Conservation (phyloP, 2,329 filamentous ascomycete species). For the Madurella fahalii region DNA sequence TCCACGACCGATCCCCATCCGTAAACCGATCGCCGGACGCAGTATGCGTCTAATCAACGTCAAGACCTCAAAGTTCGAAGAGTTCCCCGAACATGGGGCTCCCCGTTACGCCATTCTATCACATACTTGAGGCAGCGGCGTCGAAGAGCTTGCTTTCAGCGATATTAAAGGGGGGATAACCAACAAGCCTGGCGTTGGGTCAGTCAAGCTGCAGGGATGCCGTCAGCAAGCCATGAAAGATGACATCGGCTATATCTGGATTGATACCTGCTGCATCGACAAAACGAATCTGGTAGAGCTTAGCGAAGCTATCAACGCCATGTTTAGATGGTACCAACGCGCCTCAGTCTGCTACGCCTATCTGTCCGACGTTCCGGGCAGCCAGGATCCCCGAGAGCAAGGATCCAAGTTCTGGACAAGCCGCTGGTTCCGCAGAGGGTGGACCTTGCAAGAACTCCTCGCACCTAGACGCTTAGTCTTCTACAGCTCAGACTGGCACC, state of each 20-base stretch:
- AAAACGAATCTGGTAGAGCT: conserved; percentile 2
- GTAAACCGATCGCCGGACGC: no score
- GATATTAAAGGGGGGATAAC: not conserved
- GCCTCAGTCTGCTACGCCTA: conserved; percentile 5
- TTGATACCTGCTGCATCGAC: conserved; percentile 10
- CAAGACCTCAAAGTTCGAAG: not conserved
- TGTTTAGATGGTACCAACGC: conserved; percentile 7
- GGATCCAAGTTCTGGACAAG: not conserved
- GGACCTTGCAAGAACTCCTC: conserved; percentile 12
- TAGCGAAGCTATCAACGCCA: conserved; percentile 7
- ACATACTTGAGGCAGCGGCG: conserved; percentile 2
- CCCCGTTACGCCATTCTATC: conserved; percentile 6
- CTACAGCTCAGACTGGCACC: conserved; percentile 13
- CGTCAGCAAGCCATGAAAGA: conserved; percentile 2
- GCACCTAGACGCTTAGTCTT: conserved; percentile 1
- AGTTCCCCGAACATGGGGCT: not conserved
- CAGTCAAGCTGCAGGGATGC: conserved; percentile 2
- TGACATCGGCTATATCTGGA: conserved; percentile 4
- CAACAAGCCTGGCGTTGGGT: not conserved
- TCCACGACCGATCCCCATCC: no score
- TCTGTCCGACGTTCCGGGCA: conserved; percentile 6
- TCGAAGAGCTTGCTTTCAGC: not conserved
- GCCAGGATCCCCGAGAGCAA: not conserved
- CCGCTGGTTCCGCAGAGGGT: conserved; percentile 8
- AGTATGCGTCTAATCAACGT: conserved; percentile 4